These are phyloP conservation scores for Claviceps citrina DNA, from an alignment of 2,329 filamentous ascomycete genomes.

Conservation along the genomic window DNA sequence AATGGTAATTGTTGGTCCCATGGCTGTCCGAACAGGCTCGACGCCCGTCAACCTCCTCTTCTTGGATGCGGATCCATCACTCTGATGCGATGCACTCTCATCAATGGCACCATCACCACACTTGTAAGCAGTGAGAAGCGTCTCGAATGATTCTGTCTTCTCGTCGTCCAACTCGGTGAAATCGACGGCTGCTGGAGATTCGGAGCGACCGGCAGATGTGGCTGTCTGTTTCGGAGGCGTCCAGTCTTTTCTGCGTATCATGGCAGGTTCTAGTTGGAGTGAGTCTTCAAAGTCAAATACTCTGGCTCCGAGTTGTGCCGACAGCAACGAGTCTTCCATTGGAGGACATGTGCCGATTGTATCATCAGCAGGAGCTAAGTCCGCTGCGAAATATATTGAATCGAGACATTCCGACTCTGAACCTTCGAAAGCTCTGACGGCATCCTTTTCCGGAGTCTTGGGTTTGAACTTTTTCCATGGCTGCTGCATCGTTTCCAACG, in stretches of 20 bases:
- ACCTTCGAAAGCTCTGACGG: neutral
- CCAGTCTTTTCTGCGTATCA: conserved; percentile 46
- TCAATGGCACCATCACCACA: conserved; percentile 13
- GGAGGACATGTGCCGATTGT: neutral
- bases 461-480: conserved; percentile 23
- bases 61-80: neutral
- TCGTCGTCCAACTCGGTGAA: conserved; percentile 5
- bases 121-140: conserved; percentile 28
- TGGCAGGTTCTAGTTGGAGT: conserved; percentile 31
- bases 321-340: neutral
- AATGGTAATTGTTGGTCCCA: neutral
- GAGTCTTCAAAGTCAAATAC: conserved; percentile 13
- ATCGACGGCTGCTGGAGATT: conserved; percentile 12
- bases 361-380: neutral
- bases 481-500: conserved; percentile 12
- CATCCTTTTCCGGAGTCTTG: conserved; percentile 2
- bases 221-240: conserved; percentile 39
- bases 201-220: conserved; percentile 16
- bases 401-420: no score
- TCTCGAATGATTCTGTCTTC: conserved; percentile 24
- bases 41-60: neutral
- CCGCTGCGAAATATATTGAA: neutral
- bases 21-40: conserved; percentile 4
- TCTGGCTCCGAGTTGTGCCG: neutral
- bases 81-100: neutral